Base-by-base conservation (phyloP, 2,329 filamentous ascomycete species). In the Pseudomassariella vexata region DNA sequence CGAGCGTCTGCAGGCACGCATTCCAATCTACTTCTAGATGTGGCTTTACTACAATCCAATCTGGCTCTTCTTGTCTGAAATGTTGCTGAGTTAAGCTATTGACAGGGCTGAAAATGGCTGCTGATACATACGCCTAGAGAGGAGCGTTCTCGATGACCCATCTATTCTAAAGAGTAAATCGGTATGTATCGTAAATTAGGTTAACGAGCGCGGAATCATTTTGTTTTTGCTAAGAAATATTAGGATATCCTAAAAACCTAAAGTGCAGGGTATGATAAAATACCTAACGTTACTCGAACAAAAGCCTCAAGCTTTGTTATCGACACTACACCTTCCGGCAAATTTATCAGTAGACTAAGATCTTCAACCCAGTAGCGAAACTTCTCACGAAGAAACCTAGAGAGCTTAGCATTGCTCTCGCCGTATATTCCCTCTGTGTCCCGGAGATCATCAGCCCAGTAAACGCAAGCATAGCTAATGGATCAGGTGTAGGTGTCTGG, bases 311-410 rank as follows among this genome's bases (percentile, higher is more conserved):
- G 45, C 28, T 42, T 41, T 7, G 8, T 5, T 11, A 57, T 37
- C 8, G 44, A 35, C 6, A 39, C 14, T 4, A 55, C 28, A 2
- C 44, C 56, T 34, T 44, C 28, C 6, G 41, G 38, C 6, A 53
- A 39, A 22, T 42, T 37, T 8, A 32, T 27, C 11, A 60, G 37
- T 4, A 63, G 49, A 27, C 59, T 59, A 3, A 67, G 48, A 19
- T 57, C 55, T 35, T 69, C 63, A 3, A 70, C 44, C 63, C 60
- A 68, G 32, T 66, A 52, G 2, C 68, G 50, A 29, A 54, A 51
- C 12, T 60, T 52, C 11, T 45, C 32, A 35, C 46, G 30, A 6
- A 66, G 35, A 36, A 67, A 66, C 3, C 16, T 11, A 32, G n/a
- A n/a, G n/a, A n/a, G n/a, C n/a, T n/a, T n/a, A n/a, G n/a, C n/a